These are phyloP conservation scores for Conoideocrella luteorostrata DNA, from an alignment of 2,329 filamentous ascomycete species.

Conservation along the genomic window DNA sequence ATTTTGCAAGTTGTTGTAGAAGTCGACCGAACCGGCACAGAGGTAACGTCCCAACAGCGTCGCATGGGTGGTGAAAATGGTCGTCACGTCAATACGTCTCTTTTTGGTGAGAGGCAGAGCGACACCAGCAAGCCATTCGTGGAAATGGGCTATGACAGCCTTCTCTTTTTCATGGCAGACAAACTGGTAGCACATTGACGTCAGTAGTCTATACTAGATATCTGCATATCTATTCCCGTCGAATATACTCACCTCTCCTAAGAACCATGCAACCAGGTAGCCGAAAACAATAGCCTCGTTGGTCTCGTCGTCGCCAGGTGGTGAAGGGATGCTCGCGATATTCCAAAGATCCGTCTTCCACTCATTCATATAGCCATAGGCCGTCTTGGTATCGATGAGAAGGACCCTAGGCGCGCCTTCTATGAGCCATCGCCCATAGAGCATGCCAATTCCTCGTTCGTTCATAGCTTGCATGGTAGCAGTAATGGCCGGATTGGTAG, in stretches of 20 bases:
- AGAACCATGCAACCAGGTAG: slow-evolving; percentile 94
- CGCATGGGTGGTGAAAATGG: slow-evolving; percentile 97
- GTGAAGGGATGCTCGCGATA: slow-evolving; percentile 85
- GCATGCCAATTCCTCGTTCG: slow-evolving; percentile 78
- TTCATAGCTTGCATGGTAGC: slow-evolving; percentile 88
- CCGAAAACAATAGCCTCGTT: slow-evolving; percentile 98
- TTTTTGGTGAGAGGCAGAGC: slow-evolving; percentile 87
- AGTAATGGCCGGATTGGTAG: slow-evolving; percentile 70
- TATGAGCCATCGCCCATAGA: slow-evolving; percentile 96
- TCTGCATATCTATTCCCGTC: too few relatives aligned
- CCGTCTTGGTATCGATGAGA: slow-evolving; percentile 90
- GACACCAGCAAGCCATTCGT: slow-evolving; percentile 96
- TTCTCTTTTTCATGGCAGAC: slow-evolving; percentile 86
- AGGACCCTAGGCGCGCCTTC: slow-evolving; percentile 91
- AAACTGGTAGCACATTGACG: slow-evolving; percentile 50
- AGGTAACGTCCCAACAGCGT: slow-evolving; percentile 93
- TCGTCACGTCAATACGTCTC: slow-evolving; percentile 91
- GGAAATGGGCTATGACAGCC: slow-evolving; percentile 95
- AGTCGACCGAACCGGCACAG: slow-evolving; percentile 94
- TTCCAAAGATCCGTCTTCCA: slow-evolving; percentile 98
- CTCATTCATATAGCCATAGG: slow-evolving; percentile 84
- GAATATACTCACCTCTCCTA: slow-evolving; percentile 70
- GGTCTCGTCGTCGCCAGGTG: slow-evolving; percentile 85
- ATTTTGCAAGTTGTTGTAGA: slow-evolving; percentile 97
- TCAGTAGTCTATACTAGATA: neutral